These are phyloP conservation scores for Rhizopogon salebrosus DNA, from an alignment of 768 basidiomycete species.

Conservation along the genomic window DNA sequence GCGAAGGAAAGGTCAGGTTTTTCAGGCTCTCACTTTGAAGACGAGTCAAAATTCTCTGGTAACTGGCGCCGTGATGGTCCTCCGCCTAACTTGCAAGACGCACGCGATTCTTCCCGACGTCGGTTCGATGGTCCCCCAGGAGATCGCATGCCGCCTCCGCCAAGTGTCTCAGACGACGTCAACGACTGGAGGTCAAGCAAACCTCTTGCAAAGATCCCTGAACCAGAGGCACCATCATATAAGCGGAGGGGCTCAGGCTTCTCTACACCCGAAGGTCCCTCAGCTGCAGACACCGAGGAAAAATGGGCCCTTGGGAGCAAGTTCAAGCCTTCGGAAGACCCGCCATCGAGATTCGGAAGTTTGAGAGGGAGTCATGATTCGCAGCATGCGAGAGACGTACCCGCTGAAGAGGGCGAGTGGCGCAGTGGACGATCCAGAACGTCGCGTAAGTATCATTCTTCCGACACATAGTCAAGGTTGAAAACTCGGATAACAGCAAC, in stretches of 20 bases:
- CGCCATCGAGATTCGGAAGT: constrained; percentile 43
- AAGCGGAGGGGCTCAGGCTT: constrained; percentile 59
- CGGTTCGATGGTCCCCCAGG: constrained; percentile 53
- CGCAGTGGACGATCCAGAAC: constrained; percentile 46
- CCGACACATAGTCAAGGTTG: constrained; percentile 8
- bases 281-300: constrained; percentile 72
- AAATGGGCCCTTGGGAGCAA: constrained; percentile 72
- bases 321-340: constrained; percentile 53
- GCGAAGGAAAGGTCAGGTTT: constrained; percentile 73
- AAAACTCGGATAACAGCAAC: constrained; percentile 39
- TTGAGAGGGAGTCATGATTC: constrained; percentile 49
- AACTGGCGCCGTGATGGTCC: constrained; percentile 89
- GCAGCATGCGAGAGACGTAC: constrained; percentile 41
- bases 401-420: constrained; percentile 68
- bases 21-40: constrained; percentile 47
- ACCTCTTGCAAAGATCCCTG: constrained; percentile 32
- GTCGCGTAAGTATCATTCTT: constrained; percentile 50
- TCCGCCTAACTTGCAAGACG: constrained; percentile 60
- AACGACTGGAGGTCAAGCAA: constrained; percentile 71
- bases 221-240: constrained; percentile 42
- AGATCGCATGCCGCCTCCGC: constrained; percentile 37
- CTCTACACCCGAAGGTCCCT: constrained; percentile 36
- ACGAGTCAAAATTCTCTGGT: constrained; percentile 76
- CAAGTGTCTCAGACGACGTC: constrained; percentile 53
- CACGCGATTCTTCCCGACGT: constrained; percentile 60